Evolutionary conservation across 441 rosid species (phyloP), one percentile per base, ranked within the genome.

Genomic region (Populus hybrid): DNA sequence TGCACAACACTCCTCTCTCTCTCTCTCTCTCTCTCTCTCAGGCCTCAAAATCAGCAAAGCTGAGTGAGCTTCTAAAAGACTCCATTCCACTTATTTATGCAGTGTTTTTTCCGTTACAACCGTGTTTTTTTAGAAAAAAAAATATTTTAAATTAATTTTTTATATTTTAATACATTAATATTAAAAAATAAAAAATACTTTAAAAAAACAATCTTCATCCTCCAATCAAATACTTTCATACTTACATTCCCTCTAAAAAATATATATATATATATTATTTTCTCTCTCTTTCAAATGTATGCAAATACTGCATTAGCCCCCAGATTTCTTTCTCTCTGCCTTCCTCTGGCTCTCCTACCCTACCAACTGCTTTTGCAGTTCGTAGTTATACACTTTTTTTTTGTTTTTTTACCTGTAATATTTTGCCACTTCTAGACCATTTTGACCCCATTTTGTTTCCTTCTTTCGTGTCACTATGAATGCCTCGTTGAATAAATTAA

Each of bases 41-140:
- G 73, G 63, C 87, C 92, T 89, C 93, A 88, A 90, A 93, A 88
- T 93, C 92, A 93, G 94, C 89, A 87, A 82, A 82, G 80, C 90
- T 84, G 88, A 81, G 88, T 81, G 91, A 91, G 90, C 94, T 89
- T 91, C 87, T 83, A 78, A 79, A 79, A 81, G 77, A 87, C 91
- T 87, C 82, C 82, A 70, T 34, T 75, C 24, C 38, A n/a, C 28
- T 24, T 10, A n/a, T 23, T 50, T 53, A 53, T 34, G 36, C 36
- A 6, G 36, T 34, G 36, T 34, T 34, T 34, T 34, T 34, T 34
- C 36, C 36, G 36, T 34, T 34, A 34, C 36, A 34, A 34, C 36
- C 36, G 8, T 34, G 36, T 34, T 34, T 34, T 34, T 34, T 6
- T 34, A 34, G 36, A 34, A 34, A 34, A 32, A 6, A 5, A 6